These are phyloP conservation scores for Thalia dealbata DNA, from an alignment of 176 grass and related monocot species.

Conservation along the genomic window DNA sequence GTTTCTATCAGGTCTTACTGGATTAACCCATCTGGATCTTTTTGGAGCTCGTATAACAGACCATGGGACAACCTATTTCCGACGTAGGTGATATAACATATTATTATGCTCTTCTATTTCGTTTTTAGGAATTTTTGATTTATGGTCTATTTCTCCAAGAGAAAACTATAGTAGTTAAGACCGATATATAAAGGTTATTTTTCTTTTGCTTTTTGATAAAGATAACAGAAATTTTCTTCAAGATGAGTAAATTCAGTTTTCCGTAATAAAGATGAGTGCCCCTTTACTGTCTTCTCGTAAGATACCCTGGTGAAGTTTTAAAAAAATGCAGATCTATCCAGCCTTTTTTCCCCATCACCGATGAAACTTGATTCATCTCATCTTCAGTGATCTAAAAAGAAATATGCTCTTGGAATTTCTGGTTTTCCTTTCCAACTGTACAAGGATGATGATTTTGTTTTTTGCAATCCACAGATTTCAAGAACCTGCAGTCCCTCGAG, in stretches of 20 bases:
- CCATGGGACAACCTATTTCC: conserved; percentile 61
- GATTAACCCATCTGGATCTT: conserved; percentile 85
- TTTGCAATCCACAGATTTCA: conserved; percentile 47
- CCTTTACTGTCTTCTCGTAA: too few relatives aligned
- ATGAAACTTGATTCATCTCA: not conserved
- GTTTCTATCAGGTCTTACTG: conserved; percentile 61
- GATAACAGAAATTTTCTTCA: too few relatives aligned
- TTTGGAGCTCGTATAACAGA: conserved; percentile 92
- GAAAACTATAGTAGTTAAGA: too few relatives aligned
- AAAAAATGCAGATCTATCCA: too few relatives aligned
- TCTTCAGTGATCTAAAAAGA: not conserved
- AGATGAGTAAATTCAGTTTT: too few relatives aligned
- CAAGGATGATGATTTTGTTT: not conserved
- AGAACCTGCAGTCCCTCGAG: conserved; percentile 80
- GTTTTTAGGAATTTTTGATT: too few relatives aligned
- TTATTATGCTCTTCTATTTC: not conserved
- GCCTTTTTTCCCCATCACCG: too few relatives aligned
- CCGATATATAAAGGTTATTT: too few relatives aligned
- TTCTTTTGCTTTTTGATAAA: too few relatives aligned
- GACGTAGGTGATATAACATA: conserved; percentile 40
- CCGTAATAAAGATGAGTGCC: too few relatives aligned
- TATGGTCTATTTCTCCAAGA: too few relatives aligned
- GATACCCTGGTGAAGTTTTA: too few relatives aligned
- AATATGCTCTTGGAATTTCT: not conserved
- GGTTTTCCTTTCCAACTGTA: not conserved